These are phyloP conservation scores for Phytophthora fragariaefolia DNA, from an alignment of 352 stramenopile genomes.

Conservation along the genomic window DNA sequence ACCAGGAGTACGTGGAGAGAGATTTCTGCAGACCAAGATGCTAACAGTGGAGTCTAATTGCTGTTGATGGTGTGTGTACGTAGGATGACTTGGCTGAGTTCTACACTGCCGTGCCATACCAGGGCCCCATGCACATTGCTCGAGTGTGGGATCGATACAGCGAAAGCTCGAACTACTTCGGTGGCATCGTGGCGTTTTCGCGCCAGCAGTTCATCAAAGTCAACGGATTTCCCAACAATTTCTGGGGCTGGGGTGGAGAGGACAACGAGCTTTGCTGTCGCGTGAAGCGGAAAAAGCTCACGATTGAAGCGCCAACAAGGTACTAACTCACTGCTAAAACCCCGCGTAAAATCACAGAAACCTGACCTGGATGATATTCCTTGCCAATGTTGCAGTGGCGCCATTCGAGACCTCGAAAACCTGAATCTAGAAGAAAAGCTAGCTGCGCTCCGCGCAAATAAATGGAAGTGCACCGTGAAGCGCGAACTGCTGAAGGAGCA, in stretches of 20 bases:
- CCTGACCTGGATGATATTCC: conserved; percentile 1
- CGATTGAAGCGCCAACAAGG: conserved; percentile 46
- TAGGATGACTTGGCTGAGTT: conserved; percentile 77
- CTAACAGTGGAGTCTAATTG: conserved; percentile 1
- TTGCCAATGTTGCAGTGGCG: conserved; percentile 38
- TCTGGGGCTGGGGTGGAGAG: conserved; percentile 87
- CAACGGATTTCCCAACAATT: conserved; percentile 97
- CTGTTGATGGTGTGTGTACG: conserved; percentile 1
- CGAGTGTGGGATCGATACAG: conserved; percentile 95
- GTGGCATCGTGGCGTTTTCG: conserved; percentile 93
- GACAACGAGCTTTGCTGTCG: conserved; percentile 66
- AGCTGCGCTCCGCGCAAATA: conserved; percentile 41
- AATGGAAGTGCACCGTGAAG: conserved; percentile 70
- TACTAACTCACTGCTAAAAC: conserved; percentile 9
- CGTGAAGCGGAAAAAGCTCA: conserved; percentile 56
- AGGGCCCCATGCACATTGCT: conserved; percentile 93
- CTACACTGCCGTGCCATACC: conserved; percentile 74
- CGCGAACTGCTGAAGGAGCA: conserved; percentile 61
- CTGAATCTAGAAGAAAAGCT: conserved; percentile 55
- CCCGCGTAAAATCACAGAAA: not conserved
- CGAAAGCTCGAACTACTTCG: conserved; percentile 95
- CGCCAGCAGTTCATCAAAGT: conserved; percentile 90
- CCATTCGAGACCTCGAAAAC: conserved; percentile 54
- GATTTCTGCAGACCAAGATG: not conserved
- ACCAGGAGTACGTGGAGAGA: conserved; percentile 49